Base-by-base conservation (phyloP, 495 filamentous ascomycete species). In the Astrothelium macrocarpum region DNA sequence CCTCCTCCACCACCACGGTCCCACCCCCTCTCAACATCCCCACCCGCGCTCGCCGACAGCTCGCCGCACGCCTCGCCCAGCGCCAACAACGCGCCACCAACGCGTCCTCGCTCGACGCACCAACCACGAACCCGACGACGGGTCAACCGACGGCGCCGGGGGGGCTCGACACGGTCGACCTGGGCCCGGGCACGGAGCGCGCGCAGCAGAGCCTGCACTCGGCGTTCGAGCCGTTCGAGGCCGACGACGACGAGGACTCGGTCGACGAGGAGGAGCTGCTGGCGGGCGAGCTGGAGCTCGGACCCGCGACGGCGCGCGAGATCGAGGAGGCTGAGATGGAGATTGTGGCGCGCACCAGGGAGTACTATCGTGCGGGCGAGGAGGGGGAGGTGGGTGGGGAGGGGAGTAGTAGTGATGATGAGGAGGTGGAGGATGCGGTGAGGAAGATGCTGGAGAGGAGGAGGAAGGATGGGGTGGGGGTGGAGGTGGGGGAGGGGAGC, bases 31-130 rank as follows among this genome's bases (percentile, higher is more conserved):
- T 89, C 39, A 90, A 91, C 69, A 83, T 91, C 26, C 87, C 88
- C 1, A 92, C 90, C 1, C 83, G 91, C n/a, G 91, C 91, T 23
- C 85, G 91, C 20, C 81, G 90, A 23, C 91, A 95, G 74, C 80
- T 96, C 20, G 90, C 90, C 32, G 88, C 86, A 32, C 85, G 90
- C 25, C 83, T 96, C 1, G 91, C 91, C 16, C 81, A 88, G 68
- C 43, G 43, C 43, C 43, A 49, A 7, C 56, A n/a, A n/a, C n/a
- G 28, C 10, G 3, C 32, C 56, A 26, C 2, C 56, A n/a, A 32
- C 56, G n/a, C n/a, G n/a, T 11, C 56, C 56, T n/a, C n/a, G 12
- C 5, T 9, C 4, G 18, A 26, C 20, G 10, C 56, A 18, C 28
- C 32, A 11, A 23, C 56, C 28, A 36, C 56, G 11, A 32, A 10